Conservation (phyloP, 2,329 filamentous ascomycete genomes). For the Ophiocordyceps robertsii region DNA sequence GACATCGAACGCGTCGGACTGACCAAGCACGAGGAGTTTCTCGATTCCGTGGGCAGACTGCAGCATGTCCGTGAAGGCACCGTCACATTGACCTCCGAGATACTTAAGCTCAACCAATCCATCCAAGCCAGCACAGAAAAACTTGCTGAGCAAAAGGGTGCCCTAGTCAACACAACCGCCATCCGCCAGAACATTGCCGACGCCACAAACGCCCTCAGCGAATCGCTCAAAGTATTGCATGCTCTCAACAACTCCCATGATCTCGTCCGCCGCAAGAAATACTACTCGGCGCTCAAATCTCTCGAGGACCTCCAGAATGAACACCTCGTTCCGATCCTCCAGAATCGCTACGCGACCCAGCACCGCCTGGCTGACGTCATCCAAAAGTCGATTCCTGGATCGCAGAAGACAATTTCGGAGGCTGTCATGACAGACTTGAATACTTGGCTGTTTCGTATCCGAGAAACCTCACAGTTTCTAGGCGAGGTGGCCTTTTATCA, state of each 20-base stretch:
- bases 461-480: slow-evolving; percentile 90
- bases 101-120: slow-evolving; percentile 81
- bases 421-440: slow-evolving; percentile 95
- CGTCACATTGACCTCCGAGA: slow-evolving; percentile 76
- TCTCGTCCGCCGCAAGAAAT: slow-evolving; percentile 79
- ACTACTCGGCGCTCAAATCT: slow-evolving; percentile 87
- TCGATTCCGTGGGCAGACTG: slow-evolving; percentile 86
- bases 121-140: slow-evolving; percentile 93
- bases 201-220: slow-evolving; percentile 73
- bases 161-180: slow-evolving; percentile 79
- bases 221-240: slow-evolving; percentile 82
- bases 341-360: slow-evolving; percentile 79
- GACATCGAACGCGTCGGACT: slow-evolving; percentile 93
- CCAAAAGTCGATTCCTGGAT: slow-evolving; percentile 86
- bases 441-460: slow-evolving; percentile 89
- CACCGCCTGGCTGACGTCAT: slow-evolving; percentile 94
- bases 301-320: slow-evolving; percentile 94
- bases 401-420: slow-evolving; percentile 85
- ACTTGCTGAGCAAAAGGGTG: slow-evolving; percentile 86
- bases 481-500: slow-evolving; percentile 96
- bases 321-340: slow-evolving; percentile 59
- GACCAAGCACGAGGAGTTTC: slow-evolving; percentile 93
- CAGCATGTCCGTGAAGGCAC: slow-evolving; percentile 85
- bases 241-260: slow-evolving; percentile 93
- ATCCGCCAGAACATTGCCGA: slow-evolving; percentile 95